These are phyloP conservation scores for Orobanche coerulescens DNA, from an alignment of 257 asterid species.

Conservation along the genomic window DNA sequence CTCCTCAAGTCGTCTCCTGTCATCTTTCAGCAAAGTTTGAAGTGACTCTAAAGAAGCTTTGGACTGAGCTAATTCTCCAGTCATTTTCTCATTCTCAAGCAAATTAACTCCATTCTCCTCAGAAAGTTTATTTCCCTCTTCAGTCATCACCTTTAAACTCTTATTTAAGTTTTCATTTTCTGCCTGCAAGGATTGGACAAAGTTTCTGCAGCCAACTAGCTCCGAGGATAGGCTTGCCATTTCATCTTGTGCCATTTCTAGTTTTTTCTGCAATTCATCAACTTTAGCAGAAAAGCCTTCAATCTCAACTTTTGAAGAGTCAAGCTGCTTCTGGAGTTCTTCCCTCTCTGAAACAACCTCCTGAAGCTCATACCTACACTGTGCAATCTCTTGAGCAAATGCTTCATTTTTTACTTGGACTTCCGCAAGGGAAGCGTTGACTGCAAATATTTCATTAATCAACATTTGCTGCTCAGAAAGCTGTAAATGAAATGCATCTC, in stretches of 20 bases:
- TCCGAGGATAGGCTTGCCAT: slow-evolving; percentile 55
- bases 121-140: slow-evolving; percentile 49
- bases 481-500: slow-evolving; percentile 54
- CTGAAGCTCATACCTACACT: slow-evolving; percentile 46
- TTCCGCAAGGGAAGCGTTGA: slow-evolving; percentile 43
- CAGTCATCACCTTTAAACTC: slow-evolving; percentile 34
- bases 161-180: slow-evolving; percentile 51
- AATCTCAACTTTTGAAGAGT: slow-evolving; percentile 48
- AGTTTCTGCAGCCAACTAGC: slow-evolving; percentile 49
- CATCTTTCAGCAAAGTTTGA: slow-evolving; percentile 45
- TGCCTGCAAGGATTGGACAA: slow-evolving; percentile 42
- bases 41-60: slow-evolving; percentile 44
- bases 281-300: slow-evolving; percentile 45
- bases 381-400: slow-evolving; percentile 46
- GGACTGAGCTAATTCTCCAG: slow-evolving; percentile 46
- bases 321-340: slow-evolving; percentile 51
- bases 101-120: slow-evolving; percentile 40
- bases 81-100: slow-evolving; percentile 46
- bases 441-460: slow-evolving; percentile 36
- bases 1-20: slow-evolving; percentile 39
- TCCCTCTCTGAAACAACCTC: slow-evolving; percentile 42
- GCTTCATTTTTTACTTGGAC: slow-evolving; percentile 46
- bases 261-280: slow-evolving; percentile 51
- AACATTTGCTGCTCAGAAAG: slow-evolving; percentile 54
- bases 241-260: slow-evolving; percentile 53